A percentile compares a stretch with the other conserved stretches of the same genome.
Evolutionary conservation across 106 monocot species (phyloP).

Genomic region (Allium sativum): DNA sequence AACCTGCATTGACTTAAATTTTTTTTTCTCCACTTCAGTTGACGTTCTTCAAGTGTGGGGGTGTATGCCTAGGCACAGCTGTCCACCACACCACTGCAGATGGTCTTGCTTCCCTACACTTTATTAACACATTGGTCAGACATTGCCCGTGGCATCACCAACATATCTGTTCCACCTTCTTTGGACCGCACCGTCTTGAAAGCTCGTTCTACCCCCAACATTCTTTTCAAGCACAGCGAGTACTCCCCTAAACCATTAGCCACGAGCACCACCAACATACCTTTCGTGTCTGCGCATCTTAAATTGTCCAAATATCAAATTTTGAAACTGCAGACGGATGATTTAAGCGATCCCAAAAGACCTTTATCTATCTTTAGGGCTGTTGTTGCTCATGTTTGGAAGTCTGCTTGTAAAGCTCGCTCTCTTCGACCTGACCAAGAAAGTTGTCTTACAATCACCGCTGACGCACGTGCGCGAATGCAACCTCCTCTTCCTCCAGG

Average conservation of each 20-base stretch:
- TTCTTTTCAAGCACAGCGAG: slow-evolving; percentile 26
- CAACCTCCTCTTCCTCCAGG: slow-evolving; percentile 31
- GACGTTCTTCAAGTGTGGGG: slow-evolving; percentile 56
- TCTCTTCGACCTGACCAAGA: slow-evolving; percentile 7
- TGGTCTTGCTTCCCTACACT: slow-evolving; percentile 31
- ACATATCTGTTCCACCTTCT: slow-evolving; percentile 6
- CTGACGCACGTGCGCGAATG: slow-evolving; percentile 27
- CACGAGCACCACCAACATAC: background rate
- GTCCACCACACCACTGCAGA: slow-evolving; percentile 42
- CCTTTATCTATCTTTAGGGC: slow-evolving; percentile 30
- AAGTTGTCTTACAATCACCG: slow-evolving; percentile 29
- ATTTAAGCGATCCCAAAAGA: background rate
- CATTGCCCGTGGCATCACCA: slow-evolving; percentile 20
- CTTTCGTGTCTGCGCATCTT: slow-evolving; percentile 20
- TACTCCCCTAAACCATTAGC: slow-evolving; percentile 8
- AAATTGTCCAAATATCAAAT: slow-evolving; percentile 27
- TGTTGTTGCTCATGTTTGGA: slow-evolving; percentile 41
- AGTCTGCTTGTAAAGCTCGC: slow-evolving; percentile 38
- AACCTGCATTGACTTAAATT: too few species aligned
- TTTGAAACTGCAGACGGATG: too few species aligned
- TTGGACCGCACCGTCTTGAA: slow-evolving; percentile 39
- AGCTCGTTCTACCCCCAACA: slow-evolving; percentile 19
- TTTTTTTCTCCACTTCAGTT: slow-evolving; percentile 17
- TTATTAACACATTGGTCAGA: slow-evolving; percentile 54
- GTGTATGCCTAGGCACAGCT: slow-evolving; percentile 34